Conservation (phyloP, 2,329 filamentous ascomycete genomes). For the Calycina herbarum region DNA sequence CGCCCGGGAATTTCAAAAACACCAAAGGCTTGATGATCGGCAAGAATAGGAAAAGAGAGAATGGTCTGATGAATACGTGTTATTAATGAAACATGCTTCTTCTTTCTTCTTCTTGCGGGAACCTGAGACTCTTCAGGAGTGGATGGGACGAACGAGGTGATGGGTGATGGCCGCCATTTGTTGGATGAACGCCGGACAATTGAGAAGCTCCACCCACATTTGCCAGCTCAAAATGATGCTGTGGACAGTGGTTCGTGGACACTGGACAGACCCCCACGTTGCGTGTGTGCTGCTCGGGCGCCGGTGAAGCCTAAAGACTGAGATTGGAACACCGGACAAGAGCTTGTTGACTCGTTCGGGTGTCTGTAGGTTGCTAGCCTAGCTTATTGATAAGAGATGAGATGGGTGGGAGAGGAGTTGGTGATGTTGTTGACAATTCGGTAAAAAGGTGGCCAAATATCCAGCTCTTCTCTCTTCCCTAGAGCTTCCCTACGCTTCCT, state of each 20-base stretch:
- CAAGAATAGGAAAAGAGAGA: constrained; percentile 2
- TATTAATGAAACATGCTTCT: not conserved
- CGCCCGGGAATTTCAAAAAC: not conserved
- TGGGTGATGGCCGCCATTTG: not conserved
- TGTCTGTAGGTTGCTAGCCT: not conserved
- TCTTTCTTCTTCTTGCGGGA: not conserved
- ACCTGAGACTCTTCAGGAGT: not conserved
- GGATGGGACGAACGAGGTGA: not conserved
- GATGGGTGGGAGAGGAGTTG: not conserved
- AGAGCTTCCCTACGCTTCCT: not conserved
- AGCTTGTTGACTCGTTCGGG: not conserved
- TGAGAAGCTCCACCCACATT: not conserved
- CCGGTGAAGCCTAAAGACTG: not conserved
- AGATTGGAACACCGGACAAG: not conserved
- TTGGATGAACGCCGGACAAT: not conserved
- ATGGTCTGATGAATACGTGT: not conserved
- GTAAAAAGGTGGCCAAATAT: not conserved
- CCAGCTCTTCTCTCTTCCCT: not conserved
- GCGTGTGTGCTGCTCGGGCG: not conserved
- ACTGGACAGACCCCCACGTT: not conserved
- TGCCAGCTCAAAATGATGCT: not conserved
- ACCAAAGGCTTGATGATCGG: not conserved
- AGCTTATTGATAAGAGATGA: not conserved
- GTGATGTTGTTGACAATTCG: not conserved
- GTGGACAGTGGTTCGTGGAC: not conserved